Base-by-base conservation (phyloP, 1,284 basidiomycete genomes). In the Marasmius sp. region DNA sequence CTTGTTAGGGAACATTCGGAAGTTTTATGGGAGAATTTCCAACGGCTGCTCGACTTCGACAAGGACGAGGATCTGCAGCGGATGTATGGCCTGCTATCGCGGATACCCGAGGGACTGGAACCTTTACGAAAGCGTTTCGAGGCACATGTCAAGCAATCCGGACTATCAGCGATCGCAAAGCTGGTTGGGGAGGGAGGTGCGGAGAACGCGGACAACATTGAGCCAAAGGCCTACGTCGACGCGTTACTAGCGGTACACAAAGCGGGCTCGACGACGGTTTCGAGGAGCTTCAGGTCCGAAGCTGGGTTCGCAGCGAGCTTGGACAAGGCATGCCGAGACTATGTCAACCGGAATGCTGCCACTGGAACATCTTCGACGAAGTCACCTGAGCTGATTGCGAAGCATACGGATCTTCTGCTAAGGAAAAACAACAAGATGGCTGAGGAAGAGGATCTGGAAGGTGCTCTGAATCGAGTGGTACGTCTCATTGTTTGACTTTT, bases 341-440 rank as follows among this genome's bases (percentile, higher is more conserved):
- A 96, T 73, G 93, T 97, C 74, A 99, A 99, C 75, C 84, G 89
- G 54, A 99, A 99, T 75, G 88, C 91, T 61, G 96, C 94, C 3
- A 95, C 93, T 16, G 91, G 91, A 2, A 79, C 83, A 1, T 90
- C 91, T 2, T 87, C 90, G 0, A 91, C 91, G n/a, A 95, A 93
- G 75, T 96, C 93, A 2, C 97, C 97, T 3, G 97, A 99, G 72
- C 79, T 99, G 58, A 85, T 99, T 53, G 96, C 97, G 37, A 95
- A 93, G 77, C 94, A 98, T 70, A 89, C 94, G 27, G 97, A 99
- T 74, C 87, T 91, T 71, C 77, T 99, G 48, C 78, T 99, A 65
- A 87, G 93, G 67, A 98, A 98, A 85, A 96, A 87, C 79, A 98
- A 98, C 83, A 98, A 98, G 83, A 84, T 94, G 79, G 89, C 93